Base-by-base conservation (phyloP, 768 basidiomycete genomes). In the Suillus americanus region DNA sequence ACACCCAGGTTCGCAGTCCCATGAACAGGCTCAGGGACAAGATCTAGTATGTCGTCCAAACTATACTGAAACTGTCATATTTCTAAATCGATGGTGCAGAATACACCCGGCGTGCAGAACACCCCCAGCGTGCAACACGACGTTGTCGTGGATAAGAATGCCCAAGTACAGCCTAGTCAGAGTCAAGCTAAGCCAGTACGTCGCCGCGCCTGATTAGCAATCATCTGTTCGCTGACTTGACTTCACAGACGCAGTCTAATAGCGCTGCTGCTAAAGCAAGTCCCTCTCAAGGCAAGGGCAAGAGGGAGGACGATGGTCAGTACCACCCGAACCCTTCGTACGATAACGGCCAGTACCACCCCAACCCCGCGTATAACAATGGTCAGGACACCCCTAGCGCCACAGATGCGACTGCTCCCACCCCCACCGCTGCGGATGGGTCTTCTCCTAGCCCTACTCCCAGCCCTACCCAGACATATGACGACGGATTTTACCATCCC, bases 341-440 rank as follows among this genome's bases (percentile, higher is more conserved):
- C 16, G 74, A 73, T 25, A 60, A 76, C 8, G 68, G 71, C 18
- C 64, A 68, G 28, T 67, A 70, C 43, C 68, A 70, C 37, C 72
- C 74, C 1, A 68, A 65, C 8, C 65, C 72, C 40, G 65, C 72
- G 33, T 73, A 63, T 41, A 64, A 71, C 46, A 62, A 71, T 54
- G 68, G 65, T 0, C 9, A 62, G 61, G 54, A 68, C 20, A 60
- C 62, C 37, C 61, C 46, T 4, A 45, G n/a, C n/a, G n/a, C n/a
- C n/a, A n/a, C n/a, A n/a, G n/a, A n/a, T n/a, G n/a, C n/a, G n/a
- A n/a, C n/a, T n/a, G n/a, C 66, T 10, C n/a, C 62, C 9, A 62
- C 28, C 33, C 63, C 7, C 1, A 16, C 50, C 25, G 14, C 12
- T 10, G 5, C 45, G 45, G 45, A 46, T 23, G 7, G 23, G 23